Conservation (phyloP, 2,329 filamentous ascomycete species). For the Ilyonectria destructans region DNA sequence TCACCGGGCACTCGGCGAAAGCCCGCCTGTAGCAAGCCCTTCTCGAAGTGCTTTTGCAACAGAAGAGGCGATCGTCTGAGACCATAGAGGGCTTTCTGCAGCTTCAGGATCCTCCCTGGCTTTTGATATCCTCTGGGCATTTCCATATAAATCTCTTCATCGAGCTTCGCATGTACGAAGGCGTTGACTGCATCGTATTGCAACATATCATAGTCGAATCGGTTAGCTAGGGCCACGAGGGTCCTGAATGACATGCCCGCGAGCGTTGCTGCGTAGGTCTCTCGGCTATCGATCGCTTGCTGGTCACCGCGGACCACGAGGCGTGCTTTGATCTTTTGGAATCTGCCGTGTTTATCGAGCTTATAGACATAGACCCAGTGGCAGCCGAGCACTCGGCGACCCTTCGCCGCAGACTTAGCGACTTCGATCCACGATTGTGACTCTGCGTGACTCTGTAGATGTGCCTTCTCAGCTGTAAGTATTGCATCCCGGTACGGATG, state of each 20-base stretch:
- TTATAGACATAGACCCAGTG: neutral
- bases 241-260: neutral
- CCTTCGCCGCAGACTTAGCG: neutral
- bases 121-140: neutral
- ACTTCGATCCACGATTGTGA: neutral
- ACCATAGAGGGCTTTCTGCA: slow-evolving; percentile 1
- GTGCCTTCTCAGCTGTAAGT: neutral
- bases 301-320: neutral
- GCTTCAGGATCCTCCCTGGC: neutral
- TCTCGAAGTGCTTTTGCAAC: neutral
- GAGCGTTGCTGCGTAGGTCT: neutral
- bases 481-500: neutral
- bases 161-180: neutral
- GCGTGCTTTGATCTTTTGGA: neutral
- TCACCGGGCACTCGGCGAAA: neutral
- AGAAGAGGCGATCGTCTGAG: neutral
- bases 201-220: neutral
- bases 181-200: slow-evolving; percentile 5
- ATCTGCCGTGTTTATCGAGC: neutral
- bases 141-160: neutral
- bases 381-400: neutral
- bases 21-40: neutral
- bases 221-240: neutral
- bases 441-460: neutral
- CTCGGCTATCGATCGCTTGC: neutral